Base-by-base conservation (phyloP, 2,329 filamentous ascomycete species). In the Colletotrichum tropicicola region DNA sequence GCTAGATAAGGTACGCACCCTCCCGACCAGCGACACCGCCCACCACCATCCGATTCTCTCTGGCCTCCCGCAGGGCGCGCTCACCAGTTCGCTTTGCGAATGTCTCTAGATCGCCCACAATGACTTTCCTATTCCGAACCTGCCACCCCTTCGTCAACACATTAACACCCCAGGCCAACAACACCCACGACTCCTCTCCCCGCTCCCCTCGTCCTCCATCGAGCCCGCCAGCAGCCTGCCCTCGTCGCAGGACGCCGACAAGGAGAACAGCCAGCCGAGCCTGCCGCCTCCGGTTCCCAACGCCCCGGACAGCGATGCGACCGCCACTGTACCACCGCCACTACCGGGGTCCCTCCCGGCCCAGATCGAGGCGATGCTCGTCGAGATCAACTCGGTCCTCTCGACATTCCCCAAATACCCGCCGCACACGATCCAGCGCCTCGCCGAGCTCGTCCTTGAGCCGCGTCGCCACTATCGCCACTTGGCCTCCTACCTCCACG, bases 351-450 rank as follows among this genome's bases (percentile, higher is more conserved):
- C 82, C 17, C 82, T 94, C 13, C 91, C 92, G 3, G 83, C 83
- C 7, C 89, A 90, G 67, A 82, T 95, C 52, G 79, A 84, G 61
- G 83, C 85, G 57, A 87, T 93, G 73, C 79, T 93, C 48, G 75
- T 78, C 64, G 87, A 87, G 61, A 90, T 93, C 68, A 84, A 79
- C 39, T 77, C 78, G 6, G 89, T 90, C 15, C 82, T 97, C 52
- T 83, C 82, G 3, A 87, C 86, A 69, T 99, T 99, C 77, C 75
- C 87, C 21, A 81, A 83, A 3, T 87, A 92, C 70, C 95, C 96
- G 1, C 96, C 96, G 0, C 93, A 98, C 76, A 98, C 96, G 3
- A 87, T 98, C 67, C 96, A 99, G 79, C 91, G 96, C 39, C 86
- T 99, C 21, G 89, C 94, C 21, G 96, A 99, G 82, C 89, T 98